These are phyloP conservation scores for Amanita subjunquillea DNA, from an alignment of 768 basidiomycete species.

Conservation along the genomic window DNA sequence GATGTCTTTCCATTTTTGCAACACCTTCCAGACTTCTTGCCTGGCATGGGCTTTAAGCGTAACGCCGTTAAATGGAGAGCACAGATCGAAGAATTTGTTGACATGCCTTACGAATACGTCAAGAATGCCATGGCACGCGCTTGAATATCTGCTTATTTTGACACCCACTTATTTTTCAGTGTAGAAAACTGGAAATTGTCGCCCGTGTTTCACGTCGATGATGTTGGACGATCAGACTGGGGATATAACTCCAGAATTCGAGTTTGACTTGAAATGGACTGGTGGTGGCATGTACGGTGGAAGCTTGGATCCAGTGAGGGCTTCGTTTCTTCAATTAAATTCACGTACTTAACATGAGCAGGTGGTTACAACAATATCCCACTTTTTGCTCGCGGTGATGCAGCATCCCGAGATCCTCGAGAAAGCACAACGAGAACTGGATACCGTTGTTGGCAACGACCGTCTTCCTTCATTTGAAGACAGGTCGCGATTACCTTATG, in stretches of 20 bases:
- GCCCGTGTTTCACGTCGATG: conserved; percentile 36
- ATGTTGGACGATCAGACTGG: conserved; percentile 42
- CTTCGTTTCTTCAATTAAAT: neutral
- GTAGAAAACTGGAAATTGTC: conserved; percentile 31
- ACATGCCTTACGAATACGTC: conserved; percentile 51
- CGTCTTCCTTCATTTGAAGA: conserved; percentile 55
- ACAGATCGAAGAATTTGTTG: conserved; percentile 55
- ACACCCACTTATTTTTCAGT: neutral
- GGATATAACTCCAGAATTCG: conserved; percentile 30
- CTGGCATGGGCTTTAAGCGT: conserved; percentile 55
- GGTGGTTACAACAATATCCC: conserved; percentile 45
- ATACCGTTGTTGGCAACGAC: conserved; percentile 41
- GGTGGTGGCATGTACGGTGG: conserved; percentile 74
- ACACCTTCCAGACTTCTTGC: conserved; percentile 54
- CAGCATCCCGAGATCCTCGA: conserved; percentile 43
- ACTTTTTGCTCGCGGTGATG: conserved; percentile 63
- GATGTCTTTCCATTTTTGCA: conserved; percentile 40
- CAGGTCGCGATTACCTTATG: conserved; percentile 43
- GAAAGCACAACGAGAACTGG: conserved; percentile 61
- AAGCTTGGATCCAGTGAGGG: conserved; percentile 50
- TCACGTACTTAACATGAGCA: conserved; percentile 8
- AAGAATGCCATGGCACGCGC: conserved; percentile 49
- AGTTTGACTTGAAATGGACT: conserved; percentile 69
- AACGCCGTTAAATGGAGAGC: conserved; percentile 54
- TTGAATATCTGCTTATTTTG: conserved; percentile 3